Conservation (phyloP, 805 yeast genomes). For the Dipodascus albidus region DNA sequence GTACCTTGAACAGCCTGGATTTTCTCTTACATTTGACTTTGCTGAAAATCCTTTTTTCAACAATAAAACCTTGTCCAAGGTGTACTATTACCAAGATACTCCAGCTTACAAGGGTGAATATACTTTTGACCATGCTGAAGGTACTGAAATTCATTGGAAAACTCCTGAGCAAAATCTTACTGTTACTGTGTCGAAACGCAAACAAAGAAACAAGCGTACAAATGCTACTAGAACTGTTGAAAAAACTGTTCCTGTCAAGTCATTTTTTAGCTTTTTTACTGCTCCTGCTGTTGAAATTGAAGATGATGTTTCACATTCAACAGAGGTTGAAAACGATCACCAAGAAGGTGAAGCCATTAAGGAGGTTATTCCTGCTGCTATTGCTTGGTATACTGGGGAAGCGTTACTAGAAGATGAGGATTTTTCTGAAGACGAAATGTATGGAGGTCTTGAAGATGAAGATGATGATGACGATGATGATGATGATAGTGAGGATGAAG, state of each 20-base stretch:
- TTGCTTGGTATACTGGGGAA: slow-evolving; percentile 98
- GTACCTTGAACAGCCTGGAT: slow-evolving; percentile 76
- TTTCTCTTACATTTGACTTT: slow-evolving; percentile 76
- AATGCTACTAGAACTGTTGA: slow-evolving; percentile 94
- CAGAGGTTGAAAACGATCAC: slow-evolving; percentile 61
- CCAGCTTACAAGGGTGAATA: slow-evolving; percentile 92
- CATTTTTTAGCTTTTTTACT: slow-evolving; percentile 90
- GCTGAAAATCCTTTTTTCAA: slow-evolving; percentile 63
- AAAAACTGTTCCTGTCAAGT: slow-evolving; percentile 85
- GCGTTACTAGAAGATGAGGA: slow-evolving; percentile 65
- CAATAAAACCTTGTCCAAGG: slow-evolving; percentile 63
- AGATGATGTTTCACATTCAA: slow-evolving; percentile 43
- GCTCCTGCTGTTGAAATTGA: slow-evolving; percentile 77
- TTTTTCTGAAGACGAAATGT: slow-evolving; percentile 47
- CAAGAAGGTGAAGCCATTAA: slow-evolving; percentile 93
- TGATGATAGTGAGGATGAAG: slow-evolving; percentile 30
- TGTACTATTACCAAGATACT: slow-evolving; percentile 85
- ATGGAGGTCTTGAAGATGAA: slow-evolving; percentile 50
- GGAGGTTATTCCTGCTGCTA: slow-evolving; percentile 91
- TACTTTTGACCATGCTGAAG: slow-evolving; percentile 94
- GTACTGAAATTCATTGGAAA: slow-evolving; percentile 74
- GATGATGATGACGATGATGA: slow-evolving; percentile 49
- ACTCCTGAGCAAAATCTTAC: slow-evolving; percentile 76
- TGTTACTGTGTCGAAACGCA: slow-evolving; percentile 79
- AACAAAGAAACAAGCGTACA: slow-evolving; percentile 92